phyloP scores from a whole-genome alignment of 1,284 basidiomycete species.

The Ceratobasidium sp. region DNA sequence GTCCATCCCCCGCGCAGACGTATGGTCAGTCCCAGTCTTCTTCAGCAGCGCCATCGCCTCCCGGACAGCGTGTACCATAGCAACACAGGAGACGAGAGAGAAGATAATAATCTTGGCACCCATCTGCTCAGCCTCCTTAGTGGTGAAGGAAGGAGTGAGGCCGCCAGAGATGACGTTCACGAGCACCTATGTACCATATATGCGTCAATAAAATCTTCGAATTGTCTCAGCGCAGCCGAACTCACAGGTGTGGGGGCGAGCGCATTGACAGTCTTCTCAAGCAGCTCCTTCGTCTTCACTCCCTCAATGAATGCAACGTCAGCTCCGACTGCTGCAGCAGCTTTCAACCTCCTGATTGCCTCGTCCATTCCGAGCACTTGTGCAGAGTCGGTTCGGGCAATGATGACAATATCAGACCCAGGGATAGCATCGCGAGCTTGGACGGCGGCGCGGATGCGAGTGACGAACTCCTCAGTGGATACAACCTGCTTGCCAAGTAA shows the following conservation, averaged over 20 bases:
- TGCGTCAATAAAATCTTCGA: not conserved
- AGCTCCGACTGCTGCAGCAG: conserved; percentile 80
- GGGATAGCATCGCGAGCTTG: conserved; percentile 78
- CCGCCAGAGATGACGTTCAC: conserved; percentile 84
- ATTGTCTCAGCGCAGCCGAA: conserved; percentile 1
- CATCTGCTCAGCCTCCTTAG: conserved; percentile 72
- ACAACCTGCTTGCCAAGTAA: conserved; percentile 85
- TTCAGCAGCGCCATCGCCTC: conserved; percentile 78
- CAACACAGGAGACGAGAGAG: conserved; percentile 77
- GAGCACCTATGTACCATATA: conserved; percentile 62
- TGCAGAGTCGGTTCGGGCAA: conserved; percentile 85
- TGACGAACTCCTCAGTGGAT: conserved; percentile 79
- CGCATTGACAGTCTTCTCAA: conserved; percentile 72
- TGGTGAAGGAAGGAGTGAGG: conserved; percentile 78
- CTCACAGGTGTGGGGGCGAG: conserved; percentile 76
- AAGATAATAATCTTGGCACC: conserved; percentile 84
- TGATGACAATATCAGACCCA: conserved; percentile 81
- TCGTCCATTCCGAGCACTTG: conserved; percentile 87
- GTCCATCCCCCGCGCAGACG: conserved; percentile 80
- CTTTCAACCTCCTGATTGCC: conserved; percentile 74
- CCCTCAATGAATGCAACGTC: conserved; percentile 90
- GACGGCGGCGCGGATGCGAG: conserved; percentile 81
- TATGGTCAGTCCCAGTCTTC: conserved; percentile 80
- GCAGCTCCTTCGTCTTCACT: conserved; percentile 75
- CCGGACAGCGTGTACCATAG: conserved; percentile 77